A percentile compares a stretch with the other conserved stretches of the same genome.
These are phyloP conservation scores for Oenanthe javanica DNA, from an alignment of 140 eudicot species.

Conservation along the genomic window DNA sequence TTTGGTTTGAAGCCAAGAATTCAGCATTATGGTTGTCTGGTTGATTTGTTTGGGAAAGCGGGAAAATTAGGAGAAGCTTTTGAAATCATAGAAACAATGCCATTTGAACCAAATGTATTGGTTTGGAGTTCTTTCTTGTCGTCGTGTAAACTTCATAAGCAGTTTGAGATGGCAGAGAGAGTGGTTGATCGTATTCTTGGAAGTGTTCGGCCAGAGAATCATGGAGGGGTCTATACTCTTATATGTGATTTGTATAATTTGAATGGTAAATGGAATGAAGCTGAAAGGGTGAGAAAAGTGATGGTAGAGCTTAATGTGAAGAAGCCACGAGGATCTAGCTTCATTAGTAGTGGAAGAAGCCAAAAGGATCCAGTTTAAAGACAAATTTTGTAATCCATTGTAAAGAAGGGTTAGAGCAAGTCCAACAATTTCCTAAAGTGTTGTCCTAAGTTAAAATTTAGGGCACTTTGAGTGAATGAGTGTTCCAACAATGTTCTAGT, in stretches of 20 bases:
- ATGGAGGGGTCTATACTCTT: constrained; percentile 53
- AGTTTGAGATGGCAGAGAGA: constrained; percentile 53
- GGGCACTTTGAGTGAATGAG: too few species aligned
- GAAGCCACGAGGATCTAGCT: constrained; percentile 54
- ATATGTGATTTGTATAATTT: constrained; percentile 50
- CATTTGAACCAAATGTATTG: constrained; percentile 42
- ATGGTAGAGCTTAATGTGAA: constrained; percentile 39
- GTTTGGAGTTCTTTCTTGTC: constrained; percentile 52
- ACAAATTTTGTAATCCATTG: too few species aligned
- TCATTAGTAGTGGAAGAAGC: constrained; percentile 13
- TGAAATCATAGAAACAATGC: constrained; percentile 45
- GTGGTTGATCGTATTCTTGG: constrained; percentile 24
- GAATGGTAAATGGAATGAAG: constrained; percentile 53
- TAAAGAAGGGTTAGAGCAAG: too few species aligned
- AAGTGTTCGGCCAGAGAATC: constrained; percentile 41
- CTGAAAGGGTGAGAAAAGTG: constrained; percentile 38
- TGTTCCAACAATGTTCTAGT: too few species aligned
- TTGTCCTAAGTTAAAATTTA: too few species aligned
- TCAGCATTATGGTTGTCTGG: constrained; percentile 68
- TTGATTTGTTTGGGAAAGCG: constrained; percentile 55
- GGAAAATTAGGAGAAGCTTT: constrained; percentile 51
- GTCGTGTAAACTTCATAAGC: constrained; percentile 48
- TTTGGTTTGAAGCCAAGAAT: constrained; percentile 42
- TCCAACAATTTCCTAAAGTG: too few species aligned
- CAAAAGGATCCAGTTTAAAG: neutral